A percentile compares a stretch with the other conserved stretches of the same genome.
These are phyloP conservation scores for Stylonectria norvegica DNA, from an alignment of 2,329 filamentous ascomycete genomes.

Conservation along the genomic window DNA sequence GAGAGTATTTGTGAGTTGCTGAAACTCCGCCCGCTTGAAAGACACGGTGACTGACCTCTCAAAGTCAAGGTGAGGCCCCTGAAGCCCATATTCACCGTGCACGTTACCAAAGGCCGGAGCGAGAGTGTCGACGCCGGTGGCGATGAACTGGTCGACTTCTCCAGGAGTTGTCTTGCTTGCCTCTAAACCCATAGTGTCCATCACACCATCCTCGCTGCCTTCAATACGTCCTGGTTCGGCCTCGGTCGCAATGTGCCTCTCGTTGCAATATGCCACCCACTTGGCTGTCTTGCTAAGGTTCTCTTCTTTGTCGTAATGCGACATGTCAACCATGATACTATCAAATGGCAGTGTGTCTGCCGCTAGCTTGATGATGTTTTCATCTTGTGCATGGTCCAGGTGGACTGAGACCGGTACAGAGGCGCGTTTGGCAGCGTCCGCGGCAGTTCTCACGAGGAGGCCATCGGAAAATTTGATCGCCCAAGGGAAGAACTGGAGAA, in stretches of 20 bases:
- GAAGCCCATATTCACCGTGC: conserved; percentile 67
- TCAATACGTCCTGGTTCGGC: conserved; percentile 29
- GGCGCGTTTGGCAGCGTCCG: conserved; percentile 52
- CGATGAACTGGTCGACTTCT: conserved; percentile 65
- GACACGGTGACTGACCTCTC: conserved; percentile 12
- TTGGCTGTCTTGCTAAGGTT: conserved; percentile 45
- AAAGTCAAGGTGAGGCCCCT: conserved; percentile 60
- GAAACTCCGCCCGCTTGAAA: neutral
- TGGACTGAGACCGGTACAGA: conserved; percentile 60
- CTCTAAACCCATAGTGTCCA: conserved; percentile 50
- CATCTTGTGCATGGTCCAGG: conserved; percentile 61
- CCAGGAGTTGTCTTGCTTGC: conserved; percentile 60
- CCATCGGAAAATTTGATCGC: conserved; percentile 57
- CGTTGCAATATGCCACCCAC: conserved; percentile 5
- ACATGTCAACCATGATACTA: conserved; percentile 75
- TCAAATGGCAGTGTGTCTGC: conserved; percentile 61
- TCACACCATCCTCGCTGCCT: conserved; percentile 61
- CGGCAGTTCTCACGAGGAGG: conserved; percentile 47
- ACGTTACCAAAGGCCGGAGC: conserved; percentile 75
- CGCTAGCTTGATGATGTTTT: conserved; percentile 49
- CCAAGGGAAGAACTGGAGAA: conserved; percentile 72
- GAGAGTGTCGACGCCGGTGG: conserved; percentile 69
- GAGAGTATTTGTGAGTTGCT: neutral
- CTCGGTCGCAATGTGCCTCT: conserved; percentile 4
- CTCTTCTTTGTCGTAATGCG: conserved; percentile 66